phyloP scores from a whole-genome alignment of 176 grass and related monocot species.

The Puya raimondii region DNA sequence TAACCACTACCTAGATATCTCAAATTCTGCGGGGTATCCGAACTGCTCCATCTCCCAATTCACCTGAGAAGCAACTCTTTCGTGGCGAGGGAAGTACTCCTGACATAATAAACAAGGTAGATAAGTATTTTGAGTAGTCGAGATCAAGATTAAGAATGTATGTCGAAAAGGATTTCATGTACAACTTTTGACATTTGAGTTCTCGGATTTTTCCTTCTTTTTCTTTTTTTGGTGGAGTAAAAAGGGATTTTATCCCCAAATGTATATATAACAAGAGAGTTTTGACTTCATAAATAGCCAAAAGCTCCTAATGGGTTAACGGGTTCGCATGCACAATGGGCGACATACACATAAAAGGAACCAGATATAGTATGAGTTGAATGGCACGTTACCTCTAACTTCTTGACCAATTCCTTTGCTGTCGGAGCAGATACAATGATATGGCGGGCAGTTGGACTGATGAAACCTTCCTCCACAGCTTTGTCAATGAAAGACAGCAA shows the following conservation, averaged over 20 bases:
- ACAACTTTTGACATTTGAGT: not conserved
- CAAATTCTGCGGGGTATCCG: conserved; percentile 12
- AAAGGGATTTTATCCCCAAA: no score
- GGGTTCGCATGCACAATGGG: no score
- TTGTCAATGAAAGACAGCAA: conserved; percentile 98
- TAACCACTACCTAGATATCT: conserved; percentile 3
- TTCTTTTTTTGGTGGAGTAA: not conserved
- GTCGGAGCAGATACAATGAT: conserved; percentile 90
- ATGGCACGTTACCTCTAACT: conserved; percentile 56
- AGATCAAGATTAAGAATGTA: not conserved
- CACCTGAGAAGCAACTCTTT: conserved; percentile 74
- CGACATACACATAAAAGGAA: no score
- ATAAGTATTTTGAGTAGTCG: no score
- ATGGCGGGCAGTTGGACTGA: conserved; percentile 68
- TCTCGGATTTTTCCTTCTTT: not conserved
- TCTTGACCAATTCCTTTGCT: conserved; percentile 80
- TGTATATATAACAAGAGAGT: not conserved
- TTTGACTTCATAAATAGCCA: not conserved
- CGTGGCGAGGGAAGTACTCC: conserved; percentile 86
- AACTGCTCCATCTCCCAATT: conserved; percentile 68
- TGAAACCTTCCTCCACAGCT: conserved; percentile 97
- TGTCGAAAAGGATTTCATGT: not conserved
- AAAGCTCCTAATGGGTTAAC: no score
- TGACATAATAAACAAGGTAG: conserved; percentile 10
- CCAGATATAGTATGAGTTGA: not conserved